Base-by-base conservation (phyloP, 495 filamentous ascomycete species). In the Neurospora pannonica region DNA sequence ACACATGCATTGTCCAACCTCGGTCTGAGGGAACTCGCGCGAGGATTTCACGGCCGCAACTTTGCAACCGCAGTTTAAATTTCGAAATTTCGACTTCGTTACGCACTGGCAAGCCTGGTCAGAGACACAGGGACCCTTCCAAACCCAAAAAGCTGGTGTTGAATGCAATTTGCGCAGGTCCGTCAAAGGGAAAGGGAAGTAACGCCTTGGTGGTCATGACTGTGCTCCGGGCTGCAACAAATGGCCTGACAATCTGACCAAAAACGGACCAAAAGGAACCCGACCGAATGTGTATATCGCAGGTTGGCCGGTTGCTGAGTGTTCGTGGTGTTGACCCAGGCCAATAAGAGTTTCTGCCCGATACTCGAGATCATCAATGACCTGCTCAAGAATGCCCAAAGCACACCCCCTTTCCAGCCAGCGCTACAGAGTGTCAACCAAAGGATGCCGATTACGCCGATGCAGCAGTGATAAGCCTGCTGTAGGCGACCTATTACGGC, bases 21-120 rank as follows among this genome's bases (percentile, higher is more conserved):
- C 76, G 76, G 76, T 60, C 60, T 73, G 70, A 70, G 13, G 76
- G 75, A 73, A 70, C 40, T 67, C 54, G 1, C 28, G 54, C 54
- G 54, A 67, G 54, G 54, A 67, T 67, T 67, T 34, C 54, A 67
- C 54, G 54, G 54, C 54, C 28, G 54, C 54, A 67, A 67, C 28
- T 31, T 62, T 34, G 54, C 15, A 62, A 62, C 5, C 7, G 6
- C 54, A 67, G 31, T 31, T 19, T 15, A 67, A 67, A 19, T 67
- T 67, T 67, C 7, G 54, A 62, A 9, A 34, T 17, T 34, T 62
- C 28, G 28, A 34, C 28, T 19, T 34, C 6, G 54, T 34, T 34
- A 62, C 21, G 54, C 24, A 31, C 54, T 31, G 54, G 6, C 28
- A 15, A 60, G 48, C 24, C n/a, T 48, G 43, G 46, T 28, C 46